Percentiles rank a stretch among this genome's conserved stretches.
Evolutionary conservation across 257 asterid genomes (phyloP).

Genomic region (Lithospermum erythrorhizon): DNA sequence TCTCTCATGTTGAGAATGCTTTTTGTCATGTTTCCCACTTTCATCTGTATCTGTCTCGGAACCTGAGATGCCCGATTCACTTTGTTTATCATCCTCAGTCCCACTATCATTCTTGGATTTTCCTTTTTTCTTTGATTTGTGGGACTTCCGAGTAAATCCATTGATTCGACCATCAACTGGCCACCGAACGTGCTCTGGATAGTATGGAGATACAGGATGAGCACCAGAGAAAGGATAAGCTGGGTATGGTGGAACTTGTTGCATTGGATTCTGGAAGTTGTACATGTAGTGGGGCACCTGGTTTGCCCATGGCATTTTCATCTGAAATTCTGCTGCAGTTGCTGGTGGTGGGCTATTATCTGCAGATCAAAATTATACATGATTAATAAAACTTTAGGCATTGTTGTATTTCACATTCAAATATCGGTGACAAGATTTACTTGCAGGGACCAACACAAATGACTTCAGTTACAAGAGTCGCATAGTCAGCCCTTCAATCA

Average conservation of each 20-base stretch:
- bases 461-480: no score
- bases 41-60: constrained; percentile 31
- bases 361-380: constrained; percentile 13
- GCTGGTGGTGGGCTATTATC: constrained; percentile 35
- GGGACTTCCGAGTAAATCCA: constrained; percentile 17
- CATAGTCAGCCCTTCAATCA: no score
- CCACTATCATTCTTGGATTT: constrained; percentile 26
- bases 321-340: constrained; percentile 30
- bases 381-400: not conserved
- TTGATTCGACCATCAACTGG: constrained; percentile 23
- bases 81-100: constrained; percentile 39
- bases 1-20: constrained; percentile 32
- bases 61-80: constrained; percentile 39
- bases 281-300: constrained; percentile 64
- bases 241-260: constrained; percentile 37
- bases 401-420: not conserved
- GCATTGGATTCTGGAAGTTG: constrained; percentile 45
- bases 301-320: constrained; percentile 73
- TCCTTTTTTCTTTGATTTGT: constrained; percentile 36
- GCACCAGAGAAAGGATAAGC: constrained; percentile 47
- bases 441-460: no score
- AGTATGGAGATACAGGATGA: constrained; percentile 45
- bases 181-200: constrained; percentile 56
- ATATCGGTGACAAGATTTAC: not conserved
- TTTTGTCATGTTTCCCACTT: constrained; percentile 28